Base-by-base conservation (phyloP, 352 stramenopile genomes). In the Pythium angustatum region DNA sequence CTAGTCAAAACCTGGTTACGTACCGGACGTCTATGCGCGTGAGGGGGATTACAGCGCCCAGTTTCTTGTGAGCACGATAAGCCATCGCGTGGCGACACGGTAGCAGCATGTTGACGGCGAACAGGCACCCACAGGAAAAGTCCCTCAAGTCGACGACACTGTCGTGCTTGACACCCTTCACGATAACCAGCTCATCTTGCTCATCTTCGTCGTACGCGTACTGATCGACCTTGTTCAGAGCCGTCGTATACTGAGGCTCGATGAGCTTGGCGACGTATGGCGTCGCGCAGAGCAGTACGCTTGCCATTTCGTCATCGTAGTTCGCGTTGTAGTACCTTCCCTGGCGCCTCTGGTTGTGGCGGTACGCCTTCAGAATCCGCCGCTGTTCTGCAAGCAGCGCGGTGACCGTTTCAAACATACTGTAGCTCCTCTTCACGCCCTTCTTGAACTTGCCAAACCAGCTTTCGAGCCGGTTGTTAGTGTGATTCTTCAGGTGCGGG, bases 401-500 rank as follows among this genome's bases (percentile, higher is more conserved):
- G 4, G 15, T 3, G 3, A 43, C 11, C 15, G 11, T 21, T 17
- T 43, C 7, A 10, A 17, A 6, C 36, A 43, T 43, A 17, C 36
- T 19, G 7, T 5, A 8, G 5, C 3, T 19, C 3, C n/a, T 19
- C 41, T 26, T 49, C 9, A 49, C 41, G 4, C 6, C 41, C 3
- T 49, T 28, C 41, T 49, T 49, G 41, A 28, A 28, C n/a, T 49
- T 28, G 5, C 44, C 44, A 24, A 51, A 51, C 22, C 21, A 51
- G 12, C 44, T 51, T 11, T 51, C 21, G 44, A 33, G 44, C 4
- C 14, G 44, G 22, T 51, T 51, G 22, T 51, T 51, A 2, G 44
- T 51, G 44, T 51, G 21, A 17, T 33, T 33, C 9, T 33, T 19
- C 21, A 51, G 9, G 22, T 51, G 44, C 5, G 44, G 44, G 5